phyloP scores from a whole-genome alignment of 345 rosid genomes.

The Syzygium oleosum region DNA sequence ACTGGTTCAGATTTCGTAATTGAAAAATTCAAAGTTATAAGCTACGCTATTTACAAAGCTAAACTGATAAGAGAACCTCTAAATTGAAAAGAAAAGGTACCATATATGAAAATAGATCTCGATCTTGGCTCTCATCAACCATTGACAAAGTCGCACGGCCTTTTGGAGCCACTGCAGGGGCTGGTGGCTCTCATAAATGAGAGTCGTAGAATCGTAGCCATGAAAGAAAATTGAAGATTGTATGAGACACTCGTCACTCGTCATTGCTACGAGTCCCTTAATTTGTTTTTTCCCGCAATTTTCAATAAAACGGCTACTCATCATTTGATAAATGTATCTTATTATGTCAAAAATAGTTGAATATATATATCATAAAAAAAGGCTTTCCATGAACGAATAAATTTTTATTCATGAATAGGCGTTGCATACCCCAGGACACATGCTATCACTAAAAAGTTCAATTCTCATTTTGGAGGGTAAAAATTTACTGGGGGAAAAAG shows the following conservation, averaged over 20 bases:
- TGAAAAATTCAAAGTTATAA: background rate
- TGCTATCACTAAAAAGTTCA: background rate
- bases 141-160: background rate
- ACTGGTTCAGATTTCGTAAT: background rate
- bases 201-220: background rate
- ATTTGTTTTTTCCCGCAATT: background rate
- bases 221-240: background rate
- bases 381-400: background rate
- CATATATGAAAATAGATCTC: background rate
- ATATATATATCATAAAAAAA: background rate
- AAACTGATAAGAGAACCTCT: background rate
- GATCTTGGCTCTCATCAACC: fast-evolving
- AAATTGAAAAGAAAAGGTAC: too few species aligned
- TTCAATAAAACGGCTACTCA: background rate
- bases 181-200: background rate
- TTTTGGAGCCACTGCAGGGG: background rate
- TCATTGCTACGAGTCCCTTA: background rate
- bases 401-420: fast-evolving
- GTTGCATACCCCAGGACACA: background rate
- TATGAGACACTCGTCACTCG: background rate
- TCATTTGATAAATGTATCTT: background rate
- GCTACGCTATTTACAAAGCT: background rate
- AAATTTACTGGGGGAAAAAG: background rate
- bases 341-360: background rate
- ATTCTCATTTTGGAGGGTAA: background rate